Evolutionary conservation across 148 eudicot genomes (phyloP).

Genomic region (Chenopodium quinoa): DNA sequence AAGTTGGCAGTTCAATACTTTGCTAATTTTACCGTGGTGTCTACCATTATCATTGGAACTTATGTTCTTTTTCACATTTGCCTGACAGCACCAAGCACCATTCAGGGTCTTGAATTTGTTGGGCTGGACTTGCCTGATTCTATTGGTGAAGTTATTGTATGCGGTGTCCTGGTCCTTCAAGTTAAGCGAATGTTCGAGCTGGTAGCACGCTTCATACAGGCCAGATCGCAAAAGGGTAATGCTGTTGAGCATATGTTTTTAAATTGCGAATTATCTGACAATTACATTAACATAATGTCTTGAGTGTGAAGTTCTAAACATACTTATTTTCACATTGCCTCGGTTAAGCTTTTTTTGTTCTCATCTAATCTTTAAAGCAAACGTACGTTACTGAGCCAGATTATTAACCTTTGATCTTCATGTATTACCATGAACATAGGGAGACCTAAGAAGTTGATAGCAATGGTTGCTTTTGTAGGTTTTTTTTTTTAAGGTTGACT

Average conservation of each 20-base stretch:
- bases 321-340: not conserved
- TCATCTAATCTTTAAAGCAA: not conserved
- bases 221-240: conserved; percentile 86
- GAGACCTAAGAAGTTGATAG: no score
- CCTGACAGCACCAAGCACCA: conserved; percentile 55
- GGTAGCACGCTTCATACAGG: conserved; percentile 85
- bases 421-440: no score
- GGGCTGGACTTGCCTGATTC: conserved; percentile 99
- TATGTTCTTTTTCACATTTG: conserved; percentile 67
- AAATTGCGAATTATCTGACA: conserved; percentile 1
- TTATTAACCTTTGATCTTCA: no score
- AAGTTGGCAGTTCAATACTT: conserved; percentile 77
- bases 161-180: conserved; percentile 81
- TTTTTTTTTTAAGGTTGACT: not conserved
- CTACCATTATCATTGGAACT: conserved; percentile 52
- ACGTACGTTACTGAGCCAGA: no score
- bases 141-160: conserved; percentile 79
- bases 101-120: conserved; percentile 94
- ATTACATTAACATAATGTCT: not conserved
- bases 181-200: conserved; percentile 61
- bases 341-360: not conserved
- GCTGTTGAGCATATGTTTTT: not conserved
- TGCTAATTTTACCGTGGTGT: conserved; percentile 75
- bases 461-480: no score
- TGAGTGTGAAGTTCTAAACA: not conserved